Evolutionary conservation across 305 asterid species (phyloP).

Genomic region (Fraxinus dipetala): DNA sequence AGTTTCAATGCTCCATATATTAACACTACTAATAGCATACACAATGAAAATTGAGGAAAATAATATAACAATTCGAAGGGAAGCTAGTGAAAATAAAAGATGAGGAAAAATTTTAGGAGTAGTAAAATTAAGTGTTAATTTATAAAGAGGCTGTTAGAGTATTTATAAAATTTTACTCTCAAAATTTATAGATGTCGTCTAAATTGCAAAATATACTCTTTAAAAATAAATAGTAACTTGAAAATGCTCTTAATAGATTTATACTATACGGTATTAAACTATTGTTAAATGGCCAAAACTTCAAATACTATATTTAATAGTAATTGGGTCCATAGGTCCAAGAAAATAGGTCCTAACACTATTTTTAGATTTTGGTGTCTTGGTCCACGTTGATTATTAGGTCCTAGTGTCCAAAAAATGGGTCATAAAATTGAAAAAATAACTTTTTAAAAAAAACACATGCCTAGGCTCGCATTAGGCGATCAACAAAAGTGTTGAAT

Average conservation of each 20-base stretch:
- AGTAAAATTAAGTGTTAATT: not conserved
- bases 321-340: not conserved
- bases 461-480: not conserved
- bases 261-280: not conserved
- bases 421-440: not conserved
- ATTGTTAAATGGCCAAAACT: not conserved
- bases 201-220: not conserved
- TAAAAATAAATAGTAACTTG: not conserved
- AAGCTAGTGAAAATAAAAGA: not conserved
- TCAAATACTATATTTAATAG: not conserved
- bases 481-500: not conserved
- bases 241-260: not conserved
- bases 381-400: not conserved
- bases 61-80: not conserved
- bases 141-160: not conserved
- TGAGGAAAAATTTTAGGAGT: not conserved
- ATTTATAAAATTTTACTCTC: not conserved
- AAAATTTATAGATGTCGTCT: not conserved
- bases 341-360: not conserved
- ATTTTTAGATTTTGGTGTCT: not conserved
- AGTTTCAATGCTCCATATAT: not conserved
- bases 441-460: too few relatives aligned
- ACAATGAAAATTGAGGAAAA: not conserved
- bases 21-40: not conserved
- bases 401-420: not conserved